phyloP scores from a whole-genome alignment of 768 basidiomycete species.

The Amylocystis lapponica region DNA sequence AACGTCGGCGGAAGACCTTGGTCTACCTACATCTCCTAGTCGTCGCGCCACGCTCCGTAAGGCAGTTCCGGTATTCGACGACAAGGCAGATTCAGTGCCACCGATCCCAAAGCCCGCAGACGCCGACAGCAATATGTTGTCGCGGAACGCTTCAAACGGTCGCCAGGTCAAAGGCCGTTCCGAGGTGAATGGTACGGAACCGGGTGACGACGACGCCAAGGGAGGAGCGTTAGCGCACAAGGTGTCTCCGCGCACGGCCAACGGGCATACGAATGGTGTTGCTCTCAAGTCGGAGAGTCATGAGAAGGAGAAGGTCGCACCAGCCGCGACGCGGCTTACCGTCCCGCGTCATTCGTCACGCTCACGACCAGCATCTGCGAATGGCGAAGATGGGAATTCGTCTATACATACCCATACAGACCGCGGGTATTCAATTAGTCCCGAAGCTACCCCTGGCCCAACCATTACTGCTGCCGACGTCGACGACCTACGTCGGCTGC shows the following conservation, averaged over 20 bases:
- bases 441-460: slow-evolving; percentile 20
- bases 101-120: neutral
- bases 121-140: neutral
- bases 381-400: too few species aligned
- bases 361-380: neutral
- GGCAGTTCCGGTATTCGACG: slow-evolving; percentile 17
- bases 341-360: too few species aligned
- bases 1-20: neutral
- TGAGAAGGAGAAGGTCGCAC: too few species aligned
- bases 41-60: slow-evolving; percentile 20
- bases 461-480: slow-evolving; percentile 42
- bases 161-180: too few species aligned
- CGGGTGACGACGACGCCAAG: too few species aligned
- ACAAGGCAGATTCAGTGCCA: neutral
- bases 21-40: neutral
- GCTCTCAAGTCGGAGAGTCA: too few species aligned
- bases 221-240: too few species aligned
- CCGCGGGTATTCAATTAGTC: neutral
- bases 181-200: too few species aligned
- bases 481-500: slow-evolving; percentile 60
- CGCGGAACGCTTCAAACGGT: neutral
- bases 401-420: too few species aligned
- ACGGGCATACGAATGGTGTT: too few species aligned
- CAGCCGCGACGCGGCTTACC: too few species aligned
- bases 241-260: too few species aligned